A percentile compares a stretch with the other conserved stretches of the same genome.
Evolutionary conservation across 495 filamentous ascomycete genomes (phyloP).

Genomic region (Neurospora sp.): DNA sequence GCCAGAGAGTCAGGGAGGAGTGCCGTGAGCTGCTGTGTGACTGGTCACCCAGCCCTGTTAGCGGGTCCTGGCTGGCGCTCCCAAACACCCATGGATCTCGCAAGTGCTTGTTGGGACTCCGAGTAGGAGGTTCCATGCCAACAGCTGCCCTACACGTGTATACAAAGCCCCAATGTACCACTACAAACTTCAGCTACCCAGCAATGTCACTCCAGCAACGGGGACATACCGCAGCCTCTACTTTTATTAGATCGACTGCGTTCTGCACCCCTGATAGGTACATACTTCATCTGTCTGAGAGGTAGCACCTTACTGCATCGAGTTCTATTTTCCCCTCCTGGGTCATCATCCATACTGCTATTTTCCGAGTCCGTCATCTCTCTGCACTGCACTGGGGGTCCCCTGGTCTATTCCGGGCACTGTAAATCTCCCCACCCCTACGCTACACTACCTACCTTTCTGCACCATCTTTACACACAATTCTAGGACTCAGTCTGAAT

Average conservation of each 20-base stretch:
- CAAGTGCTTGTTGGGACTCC: background rate
- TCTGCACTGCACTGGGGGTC: conserved; percentile 1
- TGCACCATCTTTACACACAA: background rate
- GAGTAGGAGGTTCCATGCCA: background rate
- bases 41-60: conserved; percentile 14
- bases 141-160: background rate
- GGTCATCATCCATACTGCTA: conserved; percentile 10
- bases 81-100: conserved; percentile 1
- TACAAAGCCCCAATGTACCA: background rate
- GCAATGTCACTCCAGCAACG: conserved; percentile 7
- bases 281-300: background rate
- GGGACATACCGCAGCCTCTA: conserved; percentile 6
- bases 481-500: background rate
- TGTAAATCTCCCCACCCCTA: background rate
- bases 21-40: conserved; percentile 13
- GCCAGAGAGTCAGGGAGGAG: background rate
- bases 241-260: conserved; percentile 15
- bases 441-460: background rate
- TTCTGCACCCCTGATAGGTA: conserved; percentile 15
- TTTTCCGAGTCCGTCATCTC: conserved; percentile 9
- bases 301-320: background rate
- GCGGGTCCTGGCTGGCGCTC: conserved; percentile 5
- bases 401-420: background rate
- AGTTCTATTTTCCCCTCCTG: conserved; percentile 19
- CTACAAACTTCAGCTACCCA: background rate